A percentile compares a stretch with the other conserved stretches of the same genome.
Conservation (phyloP, 306 rosid genomes). For the Cucurbita maxima region DNA sequence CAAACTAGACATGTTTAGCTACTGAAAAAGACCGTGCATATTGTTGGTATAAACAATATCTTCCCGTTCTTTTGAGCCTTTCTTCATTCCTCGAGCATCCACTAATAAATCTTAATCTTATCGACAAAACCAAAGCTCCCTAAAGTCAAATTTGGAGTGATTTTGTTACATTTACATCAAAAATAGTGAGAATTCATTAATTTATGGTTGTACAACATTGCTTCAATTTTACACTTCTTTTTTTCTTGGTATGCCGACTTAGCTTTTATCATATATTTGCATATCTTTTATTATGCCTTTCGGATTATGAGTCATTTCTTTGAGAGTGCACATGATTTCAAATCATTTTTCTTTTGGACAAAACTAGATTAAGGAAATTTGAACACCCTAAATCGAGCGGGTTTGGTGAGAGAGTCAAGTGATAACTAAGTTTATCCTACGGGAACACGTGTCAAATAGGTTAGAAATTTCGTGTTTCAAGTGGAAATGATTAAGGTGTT, state of each 20-base stretch:
- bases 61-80: too few relatives aligned
- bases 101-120: too few relatives aligned
- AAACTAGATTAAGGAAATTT: background rate
- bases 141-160: conserved; percentile 2
- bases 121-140: background rate
- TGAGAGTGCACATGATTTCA: background rate
- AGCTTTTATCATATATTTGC: background rate
- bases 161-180: background rate
- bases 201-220: background rate
- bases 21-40: too few relatives aligned
- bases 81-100: too few relatives aligned
- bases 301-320: background rate
- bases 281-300: background rate
- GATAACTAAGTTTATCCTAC: background rate
- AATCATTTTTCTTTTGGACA: background rate
- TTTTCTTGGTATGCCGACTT: background rate
- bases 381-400: too few relatives aligned
- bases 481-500: too few relatives aligned
- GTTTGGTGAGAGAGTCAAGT: background rate
- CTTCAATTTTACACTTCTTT: background rate
- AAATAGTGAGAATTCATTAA: background rate
- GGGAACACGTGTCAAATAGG: background rate
- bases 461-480: too few relatives aligned
- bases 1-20: too few relatives aligned
- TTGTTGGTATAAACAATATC: too few relatives aligned